Evolutionary conservation across 2,329 filamentous ascomycete genomes (phyloP).

Genomic region (Fusarium avenaceum): DNA sequence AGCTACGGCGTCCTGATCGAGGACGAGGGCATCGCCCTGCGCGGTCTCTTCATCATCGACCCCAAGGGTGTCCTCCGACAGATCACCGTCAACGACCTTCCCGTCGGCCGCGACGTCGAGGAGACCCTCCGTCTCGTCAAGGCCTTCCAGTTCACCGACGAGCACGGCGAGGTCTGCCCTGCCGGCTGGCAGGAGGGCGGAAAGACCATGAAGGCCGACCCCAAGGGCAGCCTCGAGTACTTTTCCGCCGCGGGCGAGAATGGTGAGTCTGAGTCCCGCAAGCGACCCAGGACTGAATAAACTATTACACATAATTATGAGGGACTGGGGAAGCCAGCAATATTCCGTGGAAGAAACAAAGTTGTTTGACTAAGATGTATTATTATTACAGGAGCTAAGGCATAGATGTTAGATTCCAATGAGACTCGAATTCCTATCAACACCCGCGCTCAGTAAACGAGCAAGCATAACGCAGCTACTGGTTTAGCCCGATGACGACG

Average conservation of each 20-base stretch:
- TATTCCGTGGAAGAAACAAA: not conserved
- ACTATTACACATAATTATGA: not conserved
- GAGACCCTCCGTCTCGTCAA: constrained; percentile 75
- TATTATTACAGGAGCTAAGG: constrained; percentile 39
- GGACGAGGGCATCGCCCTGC: constrained; percentile 72
- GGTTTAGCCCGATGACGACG: constrained; percentile 27
- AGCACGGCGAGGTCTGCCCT: constrained; percentile 81
- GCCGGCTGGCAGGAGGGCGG: constrained; percentile 63
- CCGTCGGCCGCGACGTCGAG: constrained; percentile 74
- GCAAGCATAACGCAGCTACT: constrained; percentile 1
- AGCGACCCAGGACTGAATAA: constrained; percentile 41
- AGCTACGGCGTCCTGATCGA: constrained; percentile 75
- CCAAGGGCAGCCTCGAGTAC: constrained; percentile 65
- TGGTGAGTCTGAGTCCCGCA: constrained; percentile 45
- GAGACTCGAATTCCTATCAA: constrained; percentile 37
- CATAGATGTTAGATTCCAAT: constrained; percentile 41
- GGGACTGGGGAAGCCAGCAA: not conserved
- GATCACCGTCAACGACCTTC: constrained; percentile 75
- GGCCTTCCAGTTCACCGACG: constrained; percentile 86
- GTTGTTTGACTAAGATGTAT: constrained; percentile 37
- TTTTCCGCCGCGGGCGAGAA: constrained; percentile 52
- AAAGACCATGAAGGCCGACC: constrained; percentile 66
- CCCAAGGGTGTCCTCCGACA: constrained; percentile 71
- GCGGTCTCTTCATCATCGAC: constrained; percentile 76
- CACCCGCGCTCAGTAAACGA: constrained; percentile 27